Evolutionary conservation across 2,329 filamentous ascomycete genomes (phyloP).

Genomic region (Cladosporium cucumerinum): DNA sequence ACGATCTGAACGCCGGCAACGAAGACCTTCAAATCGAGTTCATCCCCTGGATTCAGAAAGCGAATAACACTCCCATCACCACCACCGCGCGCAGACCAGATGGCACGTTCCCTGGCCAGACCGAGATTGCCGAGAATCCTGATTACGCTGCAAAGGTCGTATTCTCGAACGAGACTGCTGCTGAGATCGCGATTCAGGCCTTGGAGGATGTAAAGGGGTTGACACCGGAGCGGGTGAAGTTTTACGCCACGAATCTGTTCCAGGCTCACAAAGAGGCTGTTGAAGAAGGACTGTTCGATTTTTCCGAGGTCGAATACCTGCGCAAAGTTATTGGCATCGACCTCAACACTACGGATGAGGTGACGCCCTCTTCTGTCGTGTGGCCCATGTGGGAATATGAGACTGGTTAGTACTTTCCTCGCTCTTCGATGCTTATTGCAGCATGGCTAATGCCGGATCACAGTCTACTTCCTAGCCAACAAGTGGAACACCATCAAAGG

Average conservation of each 20-base stretch:
- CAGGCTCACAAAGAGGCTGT: constrained; percentile 14
- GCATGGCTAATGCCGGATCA: background rate
- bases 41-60: constrained; percentile 58
- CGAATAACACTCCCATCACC: constrained; percentile 49
- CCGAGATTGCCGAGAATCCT: constrained; percentile 45
- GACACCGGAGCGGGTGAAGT: constrained; percentile 16
- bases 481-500: constrained; percentile 49
- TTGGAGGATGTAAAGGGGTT: constrained; percentile 15
- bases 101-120: constrained; percentile 51
- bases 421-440: background rate
- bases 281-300: constrained; percentile 12
- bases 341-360: constrained; percentile 18
- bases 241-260: constrained; percentile 14
- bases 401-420: background rate
- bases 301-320: constrained; percentile 16
- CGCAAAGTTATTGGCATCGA: constrained; percentile 10
- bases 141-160: constrained; percentile 6
- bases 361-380: constrained; percentile 11
- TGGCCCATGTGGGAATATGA: background rate
- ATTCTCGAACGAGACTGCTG: background rate
- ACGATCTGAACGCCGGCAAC: constrained; percentile 54
- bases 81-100: constrained; percentile 48
- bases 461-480: background rate
- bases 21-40: constrained; percentile 52
- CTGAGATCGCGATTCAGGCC: background rate